Conservation (phyloP, 768 basidiomycete species). For the Suillus hirtellus region DNA sequence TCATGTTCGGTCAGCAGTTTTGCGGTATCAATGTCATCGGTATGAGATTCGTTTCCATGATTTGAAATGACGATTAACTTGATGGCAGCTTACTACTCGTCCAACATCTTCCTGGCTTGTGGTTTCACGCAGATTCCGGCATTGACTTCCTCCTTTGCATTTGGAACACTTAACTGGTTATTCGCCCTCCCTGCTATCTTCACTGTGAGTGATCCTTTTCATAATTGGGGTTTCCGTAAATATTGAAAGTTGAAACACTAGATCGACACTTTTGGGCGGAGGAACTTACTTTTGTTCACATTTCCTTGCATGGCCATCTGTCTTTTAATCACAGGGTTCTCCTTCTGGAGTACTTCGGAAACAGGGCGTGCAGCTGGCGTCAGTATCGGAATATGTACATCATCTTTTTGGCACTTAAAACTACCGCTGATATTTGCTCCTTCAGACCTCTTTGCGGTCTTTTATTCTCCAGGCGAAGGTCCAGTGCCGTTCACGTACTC, state of each 20-base stretch:
- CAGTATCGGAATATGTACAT: constrained; percentile 48
- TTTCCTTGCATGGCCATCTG: constrained; percentile 83
- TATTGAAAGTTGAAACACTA: constrained; percentile 30
- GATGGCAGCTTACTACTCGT: constrained; percentile 72
- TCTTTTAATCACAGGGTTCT: constrained; percentile 73
- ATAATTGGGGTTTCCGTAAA: constrained; percentile 9
- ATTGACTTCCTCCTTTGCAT: constrained; percentile 65
- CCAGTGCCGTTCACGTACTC: constrained; percentile 91
- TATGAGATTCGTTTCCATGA: constrained; percentile 7
- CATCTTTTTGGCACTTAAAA: neutral
- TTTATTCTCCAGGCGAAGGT: constrained; percentile 85
- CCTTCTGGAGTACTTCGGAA: constrained; percentile 50
- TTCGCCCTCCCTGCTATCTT: constrained; percentile 69
- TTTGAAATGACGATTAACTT: neutral
- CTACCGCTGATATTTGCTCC: constrained; percentile 11
- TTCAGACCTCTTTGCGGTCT: constrained; percentile 53
- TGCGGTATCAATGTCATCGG: constrained; percentile 75
- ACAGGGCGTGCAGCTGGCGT: constrained; percentile 47
- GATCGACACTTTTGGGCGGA: constrained; percentile 77
- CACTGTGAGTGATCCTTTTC: constrained; percentile 37
- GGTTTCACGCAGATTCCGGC: constrained; percentile 56
- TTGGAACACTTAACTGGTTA: constrained; percentile 63
- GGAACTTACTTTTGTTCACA: constrained; percentile 72
- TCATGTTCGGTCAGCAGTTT: constrained; percentile 85
- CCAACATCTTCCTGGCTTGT: constrained; percentile 66